Evolutionary conservation across 164 flowering plant genomes (phyloP).

Genomic region (Vitis rupestris): DNA sequence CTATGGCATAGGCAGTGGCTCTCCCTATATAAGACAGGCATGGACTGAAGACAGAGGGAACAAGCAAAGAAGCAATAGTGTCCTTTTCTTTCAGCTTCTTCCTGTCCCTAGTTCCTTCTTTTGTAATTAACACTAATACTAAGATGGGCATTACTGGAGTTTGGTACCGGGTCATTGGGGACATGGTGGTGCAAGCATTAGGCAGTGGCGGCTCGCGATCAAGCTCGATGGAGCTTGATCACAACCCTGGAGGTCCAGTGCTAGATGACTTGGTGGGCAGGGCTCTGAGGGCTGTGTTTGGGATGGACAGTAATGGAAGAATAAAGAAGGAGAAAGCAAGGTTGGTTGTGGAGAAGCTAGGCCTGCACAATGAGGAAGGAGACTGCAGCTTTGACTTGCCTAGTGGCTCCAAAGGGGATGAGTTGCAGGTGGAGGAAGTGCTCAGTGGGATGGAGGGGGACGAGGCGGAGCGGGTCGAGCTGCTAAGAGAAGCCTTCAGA

Average conservation of each 20-base stretch:
- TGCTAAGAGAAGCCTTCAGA: slow-evolving; percentile 46
- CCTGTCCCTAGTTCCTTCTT: no score
- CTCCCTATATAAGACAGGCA: not conserved
- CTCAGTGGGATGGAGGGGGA: slow-evolving; percentile 26
- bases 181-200: slow-evolving; percentile 5
- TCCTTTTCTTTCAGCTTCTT: no score
- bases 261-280: slow-evolving; percentile 13
- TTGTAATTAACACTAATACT: no score
- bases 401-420: slow-evolving; percentile 8
- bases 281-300: slow-evolving; percentile 29
- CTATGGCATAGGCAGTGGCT: not conserved
- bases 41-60: no score
- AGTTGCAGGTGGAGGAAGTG: slow-evolving; percentile 26
- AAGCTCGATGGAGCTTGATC: slow-evolving; percentile 1
- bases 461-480: slow-evolving; percentile 16
- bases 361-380: slow-evolving; percentile 12
- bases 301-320: slow-evolving; percentile 22
- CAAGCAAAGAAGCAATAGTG: no score
- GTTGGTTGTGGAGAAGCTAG: slow-evolving; percentile 26
- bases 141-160: slow-evolving; percentile 17
- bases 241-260: not conserved
- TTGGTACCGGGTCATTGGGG: slow-evolving; percentile 15
- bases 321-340: slow-evolving; percentile 26
- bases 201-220: not conserved
- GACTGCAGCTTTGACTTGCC: not conserved